Conservation (phyloP, 257 asterid genomes). For the Scutellaria barbata region DNA sequence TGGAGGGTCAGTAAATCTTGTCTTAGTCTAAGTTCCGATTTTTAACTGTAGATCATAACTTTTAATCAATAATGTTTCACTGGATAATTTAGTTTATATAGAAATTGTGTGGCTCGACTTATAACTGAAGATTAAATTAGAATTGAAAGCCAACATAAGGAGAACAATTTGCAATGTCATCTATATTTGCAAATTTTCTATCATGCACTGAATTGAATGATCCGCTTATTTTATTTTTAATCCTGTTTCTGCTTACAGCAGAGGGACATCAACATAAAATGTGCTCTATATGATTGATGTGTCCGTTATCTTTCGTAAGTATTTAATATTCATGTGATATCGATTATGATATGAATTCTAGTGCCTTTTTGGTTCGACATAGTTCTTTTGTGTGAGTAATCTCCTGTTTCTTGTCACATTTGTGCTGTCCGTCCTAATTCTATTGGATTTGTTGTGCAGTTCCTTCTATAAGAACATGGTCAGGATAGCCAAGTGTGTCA, state of each 20-base stretch:
- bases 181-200: background rate
- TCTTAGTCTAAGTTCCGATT: background rate
- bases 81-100: background rate
- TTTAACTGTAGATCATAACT: background rate
- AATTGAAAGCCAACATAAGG: slow-evolving; percentile 11
- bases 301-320: slow-evolving; percentile 7
- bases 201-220: background rate
- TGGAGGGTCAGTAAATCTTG: slow-evolving; percentile 74
- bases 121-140: background rate
- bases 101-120: background rate
- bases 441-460: slow-evolving; percentile 47
- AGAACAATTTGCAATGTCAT: background rate
- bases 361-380: background rate
- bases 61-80: background rate
- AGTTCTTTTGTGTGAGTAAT: slow-evolving; percentile 1
- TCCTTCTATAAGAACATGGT: slow-evolving; percentile 92
- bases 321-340: background rate
- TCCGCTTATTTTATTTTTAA: background rate
- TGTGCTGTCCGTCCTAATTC: slow-evolving; percentile 6
- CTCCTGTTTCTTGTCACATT: slow-evolving; percentile 22
- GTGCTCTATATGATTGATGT: background rate
- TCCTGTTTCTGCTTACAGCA: background rate
- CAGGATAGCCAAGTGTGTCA: slow-evolving; percentile 80
- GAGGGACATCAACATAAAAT: background rate
- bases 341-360: background rate